Conservation (phyloP, 108 stramenopile species). For the Cyclotella baltica region DNA sequence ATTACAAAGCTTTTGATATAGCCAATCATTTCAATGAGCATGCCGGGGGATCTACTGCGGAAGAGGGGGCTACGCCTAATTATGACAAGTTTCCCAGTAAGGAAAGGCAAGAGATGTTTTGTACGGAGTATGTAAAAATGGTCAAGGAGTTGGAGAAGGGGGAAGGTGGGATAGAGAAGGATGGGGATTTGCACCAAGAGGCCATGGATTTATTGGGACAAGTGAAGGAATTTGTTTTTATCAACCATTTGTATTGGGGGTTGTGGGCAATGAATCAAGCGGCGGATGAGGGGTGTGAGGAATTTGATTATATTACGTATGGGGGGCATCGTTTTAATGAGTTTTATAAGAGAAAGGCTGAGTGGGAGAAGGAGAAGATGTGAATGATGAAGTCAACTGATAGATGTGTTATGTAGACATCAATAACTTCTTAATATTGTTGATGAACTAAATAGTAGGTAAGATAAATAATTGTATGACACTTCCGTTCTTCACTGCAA, state of each 20-base stretch:
- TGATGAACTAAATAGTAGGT: too few relatives aligned
- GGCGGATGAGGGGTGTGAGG: constrained; percentile 79
- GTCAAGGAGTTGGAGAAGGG: constrained; percentile 21
- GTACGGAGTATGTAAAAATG: constrained; percentile 60
- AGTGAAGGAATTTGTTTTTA: constrained; percentile 73
- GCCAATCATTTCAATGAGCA: constrained; percentile 94
- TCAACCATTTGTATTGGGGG: constrained; percentile 91
- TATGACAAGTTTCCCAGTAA: constrained; percentile 63
- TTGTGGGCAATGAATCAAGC: constrained; percentile 90
- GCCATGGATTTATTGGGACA: constrained; percentile 47
- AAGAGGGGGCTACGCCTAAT: constrained; percentile 67
- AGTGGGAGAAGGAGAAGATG: too few relatives aligned
- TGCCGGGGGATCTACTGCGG: constrained; percentile 71
- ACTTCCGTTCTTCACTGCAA: too few relatives aligned
- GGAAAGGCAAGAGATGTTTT: constrained; percentile 59
- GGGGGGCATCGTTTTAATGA: constrained; percentile 42
- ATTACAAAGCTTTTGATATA: constrained; percentile 86
- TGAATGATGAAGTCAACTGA: too few relatives aligned
- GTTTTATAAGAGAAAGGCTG: constrained; percentile 37
- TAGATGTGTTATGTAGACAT: too few relatives aligned
- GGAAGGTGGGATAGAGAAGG: constrained; percentile 14
- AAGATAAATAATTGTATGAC: too few relatives aligned
- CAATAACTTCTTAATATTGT: too few relatives aligned
- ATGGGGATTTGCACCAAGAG: constrained; percentile 21
- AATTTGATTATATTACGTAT: constrained; percentile 66